phyloP scores from a whole-genome alignment of 1,284 basidiomycete species.

The Pseudozyma thailandica region DNA sequence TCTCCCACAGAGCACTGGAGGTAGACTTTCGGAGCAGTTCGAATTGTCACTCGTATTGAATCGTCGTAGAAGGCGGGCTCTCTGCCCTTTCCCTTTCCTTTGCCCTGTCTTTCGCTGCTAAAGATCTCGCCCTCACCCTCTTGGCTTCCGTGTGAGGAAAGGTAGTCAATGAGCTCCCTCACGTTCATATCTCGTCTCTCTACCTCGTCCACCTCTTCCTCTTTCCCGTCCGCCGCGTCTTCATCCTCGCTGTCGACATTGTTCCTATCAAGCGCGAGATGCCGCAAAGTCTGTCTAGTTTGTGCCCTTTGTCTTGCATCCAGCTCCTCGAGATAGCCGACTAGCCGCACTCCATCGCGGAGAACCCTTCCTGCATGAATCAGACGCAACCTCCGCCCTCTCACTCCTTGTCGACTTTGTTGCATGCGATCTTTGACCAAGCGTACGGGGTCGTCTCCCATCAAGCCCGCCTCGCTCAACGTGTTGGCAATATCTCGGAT shows the following conservation, averaged over 20 bases:
- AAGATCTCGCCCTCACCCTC: background rate
- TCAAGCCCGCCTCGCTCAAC: conserved; percentile 7
- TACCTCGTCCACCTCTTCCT: background rate
- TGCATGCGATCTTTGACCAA: conserved; percentile 12
- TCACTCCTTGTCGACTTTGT: background rate
- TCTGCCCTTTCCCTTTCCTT: conserved; percentile 21
- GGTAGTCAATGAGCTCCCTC: conserved; percentile 21
- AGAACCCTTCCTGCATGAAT: conserved; percentile 54
- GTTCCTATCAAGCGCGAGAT: conserved; percentile 13
- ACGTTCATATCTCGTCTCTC: conserved; percentile 24
- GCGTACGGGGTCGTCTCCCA: conserved; percentile 27
- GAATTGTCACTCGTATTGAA: conserved; percentile 14
- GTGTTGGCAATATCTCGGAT: conserved; percentile 1
- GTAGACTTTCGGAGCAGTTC: conserved; percentile 35
- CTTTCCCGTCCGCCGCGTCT: background rate
- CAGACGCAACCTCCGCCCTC: conserved; percentile 28
- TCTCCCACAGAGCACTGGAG: conserved; percentile 51
- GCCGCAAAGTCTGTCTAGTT: conserved; percentile 16
- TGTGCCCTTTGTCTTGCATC: conserved; percentile 25
- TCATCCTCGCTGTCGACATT: conserved; percentile 2
- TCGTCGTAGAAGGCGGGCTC: conserved; percentile 27
- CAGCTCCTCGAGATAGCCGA: conserved; percentile 45
- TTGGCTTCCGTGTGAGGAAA: background rate
- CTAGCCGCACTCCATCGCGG: conserved; percentile 46
- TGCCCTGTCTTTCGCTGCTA: background rate